Conservation (phyloP, 2,329 filamentous ascomycete genomes). For the Aureobasidium musti region DNA sequence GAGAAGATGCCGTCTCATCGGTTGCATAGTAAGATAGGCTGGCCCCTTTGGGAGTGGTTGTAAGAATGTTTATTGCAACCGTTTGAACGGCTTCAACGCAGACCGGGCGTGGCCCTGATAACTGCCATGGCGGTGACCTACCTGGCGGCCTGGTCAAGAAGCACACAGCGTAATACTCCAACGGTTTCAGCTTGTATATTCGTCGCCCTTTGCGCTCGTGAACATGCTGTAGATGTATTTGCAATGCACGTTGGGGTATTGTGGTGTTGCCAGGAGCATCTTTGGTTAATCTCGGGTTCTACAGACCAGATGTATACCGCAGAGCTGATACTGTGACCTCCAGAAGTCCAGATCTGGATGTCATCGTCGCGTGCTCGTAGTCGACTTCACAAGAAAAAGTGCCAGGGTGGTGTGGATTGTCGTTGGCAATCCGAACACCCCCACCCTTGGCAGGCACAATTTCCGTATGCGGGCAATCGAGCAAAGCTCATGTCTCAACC, state of each 20-base stretch:
- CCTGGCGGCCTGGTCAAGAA: conserved; percentile 13
- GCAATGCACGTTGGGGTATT: not conserved
- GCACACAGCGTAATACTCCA: not conserved
- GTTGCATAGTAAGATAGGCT: conserved; percentile 23
- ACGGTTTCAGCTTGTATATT: conserved; percentile 13
- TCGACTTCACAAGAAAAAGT: no score
- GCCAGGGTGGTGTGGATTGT: conserved; percentile 7
- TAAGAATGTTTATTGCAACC: conserved; percentile 23
- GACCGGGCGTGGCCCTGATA: conserved; percentile 25
- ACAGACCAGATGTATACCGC: not conserved
- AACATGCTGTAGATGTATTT: not conserved
- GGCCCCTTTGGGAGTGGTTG: conserved; percentile 27
- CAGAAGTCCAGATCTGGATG: no score
- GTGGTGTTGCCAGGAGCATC: not conserved
- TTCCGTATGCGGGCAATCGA: conserved; percentile 13
- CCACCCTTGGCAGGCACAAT: conserved; percentile 26
- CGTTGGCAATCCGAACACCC: conserved; percentile 18
- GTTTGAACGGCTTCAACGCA: conserved; percentile 25
- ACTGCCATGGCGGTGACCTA: conserved; percentile 7
- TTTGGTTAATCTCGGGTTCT: not conserved
- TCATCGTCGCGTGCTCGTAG: not conserved
- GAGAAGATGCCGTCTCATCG: conserved; percentile 18
- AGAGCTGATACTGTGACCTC: no score
- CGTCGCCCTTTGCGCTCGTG: not conserved
- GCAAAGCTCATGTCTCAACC: conserved; percentile 21